Conservation (phyloP, 768 basidiomycete genomes). For the Phallus indusiatus region DNA sequence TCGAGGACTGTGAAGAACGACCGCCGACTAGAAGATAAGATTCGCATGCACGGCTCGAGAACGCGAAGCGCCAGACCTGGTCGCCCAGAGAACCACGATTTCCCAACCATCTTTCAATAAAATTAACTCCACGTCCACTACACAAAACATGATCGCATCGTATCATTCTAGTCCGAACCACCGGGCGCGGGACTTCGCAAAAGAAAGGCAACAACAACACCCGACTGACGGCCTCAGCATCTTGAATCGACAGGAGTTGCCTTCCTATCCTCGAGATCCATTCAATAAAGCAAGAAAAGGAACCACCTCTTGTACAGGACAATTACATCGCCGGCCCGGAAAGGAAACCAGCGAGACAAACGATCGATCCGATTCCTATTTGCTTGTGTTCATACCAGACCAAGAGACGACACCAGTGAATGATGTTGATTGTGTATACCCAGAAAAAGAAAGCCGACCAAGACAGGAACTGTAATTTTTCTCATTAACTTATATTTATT, state of each 20-base stretch:
- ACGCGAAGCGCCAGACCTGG: too few relatives aligned
- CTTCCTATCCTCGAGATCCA: not conserved
- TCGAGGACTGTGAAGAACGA: too few relatives aligned
- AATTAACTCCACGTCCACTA: too few relatives aligned
- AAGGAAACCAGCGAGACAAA: not conserved
- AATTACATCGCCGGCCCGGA: not conserved
- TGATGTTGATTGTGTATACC: not conserved
- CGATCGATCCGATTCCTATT: not conserved
- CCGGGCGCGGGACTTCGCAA: too few relatives aligned
- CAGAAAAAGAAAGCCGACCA: not conserved
- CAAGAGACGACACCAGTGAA: not conserved
- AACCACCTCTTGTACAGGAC: not conserved
- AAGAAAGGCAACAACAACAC: too few relatives aligned
- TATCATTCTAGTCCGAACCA: too few relatives aligned
- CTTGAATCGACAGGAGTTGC: not conserved
- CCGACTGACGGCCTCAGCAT: not conserved
- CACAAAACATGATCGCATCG: too few relatives aligned
- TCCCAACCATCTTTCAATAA: too few relatives aligned
- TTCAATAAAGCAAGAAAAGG: not conserved
- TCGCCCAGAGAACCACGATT: too few relatives aligned
- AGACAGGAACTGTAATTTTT: not conserved
- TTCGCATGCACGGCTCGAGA: too few relatives aligned
- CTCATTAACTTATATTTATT: constrained; percentile 11
- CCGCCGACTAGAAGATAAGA: too few relatives aligned
- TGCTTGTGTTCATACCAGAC: not conserved